A percentile compares a stretch with the other conserved stretches of the same genome.
These are phyloP conservation scores for Saccharum hybrid DNA, from an alignment of 202 grass and related monocot species.

Conservation along the genomic window DNA sequence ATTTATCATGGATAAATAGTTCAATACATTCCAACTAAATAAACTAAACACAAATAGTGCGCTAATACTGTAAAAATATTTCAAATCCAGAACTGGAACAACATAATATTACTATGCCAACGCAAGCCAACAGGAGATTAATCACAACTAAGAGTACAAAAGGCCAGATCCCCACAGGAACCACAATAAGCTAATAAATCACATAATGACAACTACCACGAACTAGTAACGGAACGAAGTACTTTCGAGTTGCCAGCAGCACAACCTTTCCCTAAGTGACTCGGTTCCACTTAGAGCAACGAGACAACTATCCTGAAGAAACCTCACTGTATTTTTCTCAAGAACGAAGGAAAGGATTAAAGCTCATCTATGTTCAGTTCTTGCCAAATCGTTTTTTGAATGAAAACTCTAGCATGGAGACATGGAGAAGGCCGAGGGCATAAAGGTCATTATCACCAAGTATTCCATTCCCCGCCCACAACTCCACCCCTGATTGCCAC, in stretches of 20 bases:
- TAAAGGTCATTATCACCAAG: slow-evolving; percentile 45
- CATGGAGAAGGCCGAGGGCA: slow-evolving; percentile 25
- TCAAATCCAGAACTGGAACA: neutral
- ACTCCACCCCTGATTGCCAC: slow-evolving; percentile 6
- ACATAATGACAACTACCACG: neutral
- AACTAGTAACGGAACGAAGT: neutral
- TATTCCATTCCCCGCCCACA: slow-evolving; percentile 34
- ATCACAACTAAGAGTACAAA: neutral
- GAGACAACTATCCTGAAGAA: neutral
- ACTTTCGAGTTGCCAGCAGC: neutral
- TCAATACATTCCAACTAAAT: neutral
- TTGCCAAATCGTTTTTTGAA: neutral
- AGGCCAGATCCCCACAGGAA: neutral
- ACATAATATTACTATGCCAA: neutral
- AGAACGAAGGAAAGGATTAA: neutral
- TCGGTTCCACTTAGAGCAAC: neutral
- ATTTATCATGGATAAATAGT: neutral
- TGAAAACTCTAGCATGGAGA: slow-evolving; percentile 2
- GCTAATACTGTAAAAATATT: neutral
- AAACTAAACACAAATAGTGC: neutral
- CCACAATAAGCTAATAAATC: neutral
- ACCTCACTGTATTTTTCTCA: neutral
- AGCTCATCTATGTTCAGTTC: neutral
- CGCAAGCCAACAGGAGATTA: slow-evolving; percentile 1
- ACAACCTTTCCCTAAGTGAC: neutral